These are phyloP conservation scores for Kwoniella shandongensis DNA, from an alignment of 768 basidiomycete genomes.

Conservation along the genomic window DNA sequence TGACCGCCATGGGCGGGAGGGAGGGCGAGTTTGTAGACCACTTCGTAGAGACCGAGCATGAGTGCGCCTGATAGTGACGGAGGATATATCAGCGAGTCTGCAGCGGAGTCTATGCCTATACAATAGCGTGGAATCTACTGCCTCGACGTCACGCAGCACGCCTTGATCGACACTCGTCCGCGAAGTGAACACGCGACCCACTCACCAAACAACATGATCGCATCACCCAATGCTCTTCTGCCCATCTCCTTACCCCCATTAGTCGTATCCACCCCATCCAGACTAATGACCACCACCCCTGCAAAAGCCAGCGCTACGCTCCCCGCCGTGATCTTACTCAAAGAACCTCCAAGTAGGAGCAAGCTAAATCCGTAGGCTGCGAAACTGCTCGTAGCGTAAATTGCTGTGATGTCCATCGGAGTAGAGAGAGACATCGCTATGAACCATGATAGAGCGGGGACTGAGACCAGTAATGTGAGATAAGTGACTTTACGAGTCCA, in stretches of 20 bases:
- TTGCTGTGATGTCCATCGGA: constrained; percentile 74
- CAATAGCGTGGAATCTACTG: too few species aligned
- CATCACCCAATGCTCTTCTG: constrained; percentile 40
- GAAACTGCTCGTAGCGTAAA: constrained; percentile 89
- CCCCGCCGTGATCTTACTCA: constrained; percentile 70
- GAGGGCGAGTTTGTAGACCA: constrained; percentile 51
- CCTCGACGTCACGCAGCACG: too few species aligned
- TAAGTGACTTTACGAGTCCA: constrained; percentile 29
- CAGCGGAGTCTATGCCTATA: constrained; percentile 1
- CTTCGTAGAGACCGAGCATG: constrained; percentile 51
- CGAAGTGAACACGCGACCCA: neutral
- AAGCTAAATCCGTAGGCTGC: constrained; percentile 87
- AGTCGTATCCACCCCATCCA: constrained; percentile 58
- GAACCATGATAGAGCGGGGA: constrained; percentile 49
- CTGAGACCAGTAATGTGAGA: constrained; percentile 44
- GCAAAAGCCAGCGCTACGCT: constrained; percentile 77
- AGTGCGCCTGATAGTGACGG: constrained; percentile 39
- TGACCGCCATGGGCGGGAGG: constrained; percentile 48
- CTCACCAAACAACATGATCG: constrained; percentile 50
- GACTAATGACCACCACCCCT: constrained; percentile 78
- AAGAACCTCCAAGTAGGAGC: constrained; percentile 53
- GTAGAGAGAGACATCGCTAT: constrained; percentile 55
- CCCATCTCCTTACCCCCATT: constrained; percentile 51
- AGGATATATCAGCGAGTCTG: neutral
- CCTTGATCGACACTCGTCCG: too few species aligned